Evolutionary conservation across 768 basidiomycete genomes (phyloP), one percentile per base, ranked within the genome.

Genomic region (Jaapia argillacea): DNA sequence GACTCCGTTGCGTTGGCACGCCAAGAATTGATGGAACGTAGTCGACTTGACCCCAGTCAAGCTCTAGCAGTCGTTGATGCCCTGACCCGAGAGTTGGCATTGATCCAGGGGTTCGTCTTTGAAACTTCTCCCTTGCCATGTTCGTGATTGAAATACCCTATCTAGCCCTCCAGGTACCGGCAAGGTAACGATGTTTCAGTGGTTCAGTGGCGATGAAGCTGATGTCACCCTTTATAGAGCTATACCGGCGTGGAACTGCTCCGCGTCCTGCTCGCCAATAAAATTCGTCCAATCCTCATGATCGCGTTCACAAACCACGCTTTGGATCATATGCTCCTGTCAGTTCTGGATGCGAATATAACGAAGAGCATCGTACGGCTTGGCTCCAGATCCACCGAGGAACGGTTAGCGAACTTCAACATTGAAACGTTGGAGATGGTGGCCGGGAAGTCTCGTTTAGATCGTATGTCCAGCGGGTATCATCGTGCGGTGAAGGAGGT

Each of bases 271-370:
- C 56, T 81, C 4, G 56, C 62, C 1, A 77, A 74, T 51, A 48
- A 66, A 7, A 58, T 79, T 41, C 59, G 64, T 2, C 81, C 75
- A 0, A 77, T 84, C 41, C 56, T 70, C 2, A 60, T 79, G 51
- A 70, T 78, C 22, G 72, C 84, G 0, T 85, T 79, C 59, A 88
- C 85, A 0, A 87, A 88, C 49, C 86, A 87, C 36, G 85, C 85
- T 0, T 66, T 88, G 2, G 85, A 88, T 45, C 81, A 86, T 48
- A 71, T 87, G 62, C 61, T 88, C 2, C 63, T 62, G 3, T 75
- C 75, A 0, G 72, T 86, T 3, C 66, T 87, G 1, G 81, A 87
- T 48, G 73, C 72, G 0, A 55, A 59, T 0, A 84, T 87, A 48
- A 85, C 84, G 0, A 57, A 61, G 0, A 72, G 75, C 27, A 64